These are phyloP conservation scores for Aspergillus caelatus DNA, from an alignment of 2,329 filamentous ascomycete species.

Conservation along the genomic window DNA sequence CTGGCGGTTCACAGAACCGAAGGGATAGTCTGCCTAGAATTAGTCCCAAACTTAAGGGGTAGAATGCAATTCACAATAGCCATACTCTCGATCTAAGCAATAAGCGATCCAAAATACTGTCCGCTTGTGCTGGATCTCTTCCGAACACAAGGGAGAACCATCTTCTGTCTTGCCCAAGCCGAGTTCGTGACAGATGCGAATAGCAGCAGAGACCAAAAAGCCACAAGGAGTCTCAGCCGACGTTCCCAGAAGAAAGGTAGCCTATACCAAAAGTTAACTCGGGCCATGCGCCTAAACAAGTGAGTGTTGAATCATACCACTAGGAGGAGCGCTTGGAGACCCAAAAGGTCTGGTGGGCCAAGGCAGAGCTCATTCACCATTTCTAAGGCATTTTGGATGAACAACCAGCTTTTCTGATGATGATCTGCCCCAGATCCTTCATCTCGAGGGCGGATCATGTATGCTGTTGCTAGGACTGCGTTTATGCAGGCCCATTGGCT, in stretches of 20 bases:
- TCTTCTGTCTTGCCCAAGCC: constrained; percentile 11
- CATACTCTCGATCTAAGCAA: constrained; percentile 23
- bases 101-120: constrained; percentile 22
- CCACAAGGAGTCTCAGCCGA: constrained; percentile 16
- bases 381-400: constrained; percentile 20
- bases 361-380: constrained; percentile 18
- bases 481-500: constrained; percentile 20
- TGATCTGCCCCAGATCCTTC: constrained; percentile 4
- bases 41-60: background rate
- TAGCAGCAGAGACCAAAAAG: constrained; percentile 18
- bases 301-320: constrained; percentile 11
- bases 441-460: constrained; percentile 12
- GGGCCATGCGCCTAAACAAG: too few relatives aligned
- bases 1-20: constrained; percentile 18
- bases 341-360: constrained; percentile 17
- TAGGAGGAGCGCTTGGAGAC: constrained; percentile 18
- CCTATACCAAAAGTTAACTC: constrained; percentile 5
- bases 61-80: background rate
- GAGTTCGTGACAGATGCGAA: constrained; percentile 18
- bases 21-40: constrained; percentile 18
- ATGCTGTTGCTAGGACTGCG: constrained; percentile 18
- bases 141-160: background rate
- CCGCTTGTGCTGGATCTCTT: constrained; percentile 13
- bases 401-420: constrained; percentile 19
- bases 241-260: constrained; percentile 15